phyloP scores from a whole-genome alignment of 768 basidiomycete species.

The Lactifluus echinatus region DNA sequence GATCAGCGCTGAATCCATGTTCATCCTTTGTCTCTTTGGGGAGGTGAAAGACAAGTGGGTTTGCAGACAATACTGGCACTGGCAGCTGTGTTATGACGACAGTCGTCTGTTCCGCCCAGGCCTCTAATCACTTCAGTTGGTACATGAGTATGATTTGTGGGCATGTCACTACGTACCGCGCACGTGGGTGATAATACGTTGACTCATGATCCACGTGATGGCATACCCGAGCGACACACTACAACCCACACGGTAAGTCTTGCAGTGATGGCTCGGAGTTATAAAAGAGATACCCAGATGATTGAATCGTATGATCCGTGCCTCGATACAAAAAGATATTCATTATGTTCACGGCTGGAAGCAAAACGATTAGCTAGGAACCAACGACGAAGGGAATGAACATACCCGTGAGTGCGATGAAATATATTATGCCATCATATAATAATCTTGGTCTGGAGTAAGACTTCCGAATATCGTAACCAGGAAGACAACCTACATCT shows the following conservation, averaged over 20 bases:
- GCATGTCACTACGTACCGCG: too few species aligned
- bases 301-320: slow-evolving; percentile 19
- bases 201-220: slow-evolving; percentile 31
- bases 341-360: slow-evolving; percentile 23
- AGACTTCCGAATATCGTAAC: neutral
- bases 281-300: slow-evolving; percentile 10
- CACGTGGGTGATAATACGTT: slow-evolving; percentile 25
- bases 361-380: neutral
- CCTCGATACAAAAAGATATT: slow-evolving; percentile 26
- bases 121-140: neutral
- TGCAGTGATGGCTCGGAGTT: neutral
- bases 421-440: slow-evolving; percentile 58
- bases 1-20: neutral
- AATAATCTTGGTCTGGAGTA: slow-evolving; percentile 40
- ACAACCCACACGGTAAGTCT: neutral
- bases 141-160: neutral
- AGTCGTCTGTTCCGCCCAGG: neutral
- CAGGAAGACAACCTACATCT: slow-evolving; percentile 21
- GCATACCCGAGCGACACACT: slow-evolving; percentile 30
- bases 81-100: neutral
- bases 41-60: neutral
- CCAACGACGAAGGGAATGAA: neutral
- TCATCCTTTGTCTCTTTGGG: neutral
- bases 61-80: neutral
- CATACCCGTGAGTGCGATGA: slow-evolving; percentile 43